These are phyloP conservation scores for Mycena rebaudengoi DNA, from an alignment of 768 basidiomycete species.

Conservation along the genomic window DNA sequence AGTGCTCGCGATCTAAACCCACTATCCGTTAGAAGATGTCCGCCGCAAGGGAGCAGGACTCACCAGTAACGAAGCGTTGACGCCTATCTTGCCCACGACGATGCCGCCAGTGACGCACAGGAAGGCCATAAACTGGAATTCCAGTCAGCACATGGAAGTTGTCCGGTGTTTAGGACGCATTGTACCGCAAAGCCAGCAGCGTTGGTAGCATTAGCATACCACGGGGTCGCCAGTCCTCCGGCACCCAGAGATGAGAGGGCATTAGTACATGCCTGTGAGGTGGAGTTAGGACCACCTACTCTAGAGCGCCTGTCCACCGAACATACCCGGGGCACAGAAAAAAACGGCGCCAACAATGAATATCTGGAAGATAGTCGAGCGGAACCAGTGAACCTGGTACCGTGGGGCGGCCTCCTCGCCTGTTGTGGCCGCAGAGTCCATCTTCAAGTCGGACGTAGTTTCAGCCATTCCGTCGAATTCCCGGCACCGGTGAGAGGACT, in stretches of 20 bases:
- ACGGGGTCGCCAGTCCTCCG: conserved; percentile 42
- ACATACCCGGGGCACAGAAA: conserved; percentile 34
- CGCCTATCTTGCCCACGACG: conserved; percentile 44
- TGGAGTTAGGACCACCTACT: not conserved
- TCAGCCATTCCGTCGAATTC: no score
- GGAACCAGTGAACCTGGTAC: conserved; percentile 40
- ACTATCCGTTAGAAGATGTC: not conserved
- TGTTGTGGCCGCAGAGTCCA: not conserved
- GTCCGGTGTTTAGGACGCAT: not conserved
- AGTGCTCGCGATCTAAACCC: conserved; percentile 36
- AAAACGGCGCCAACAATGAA: conserved; percentile 43
- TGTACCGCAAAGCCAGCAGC: conserved; percentile 41
- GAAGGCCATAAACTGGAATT: conserved; percentile 44
- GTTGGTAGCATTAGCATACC: conserved; percentile 42
- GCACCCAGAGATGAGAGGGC: conserved; percentile 40
- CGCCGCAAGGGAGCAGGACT: not conserved
- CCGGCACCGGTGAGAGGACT: no score
- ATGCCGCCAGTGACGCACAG: conserved; percentile 42
- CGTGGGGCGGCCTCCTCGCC: not conserved
- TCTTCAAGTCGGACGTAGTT: conserved; percentile 23
- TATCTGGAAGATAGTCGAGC: conserved; percentile 41
- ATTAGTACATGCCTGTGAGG: conserved; percentile 43
- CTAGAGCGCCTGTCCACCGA: conserved; percentile 8
- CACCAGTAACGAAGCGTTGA: conserved; percentile 35
- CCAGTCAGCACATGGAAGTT: no score